Conservation (phyloP, 2,329 filamentous ascomycete genomes). For the Claviceps purpurea region DNA sequence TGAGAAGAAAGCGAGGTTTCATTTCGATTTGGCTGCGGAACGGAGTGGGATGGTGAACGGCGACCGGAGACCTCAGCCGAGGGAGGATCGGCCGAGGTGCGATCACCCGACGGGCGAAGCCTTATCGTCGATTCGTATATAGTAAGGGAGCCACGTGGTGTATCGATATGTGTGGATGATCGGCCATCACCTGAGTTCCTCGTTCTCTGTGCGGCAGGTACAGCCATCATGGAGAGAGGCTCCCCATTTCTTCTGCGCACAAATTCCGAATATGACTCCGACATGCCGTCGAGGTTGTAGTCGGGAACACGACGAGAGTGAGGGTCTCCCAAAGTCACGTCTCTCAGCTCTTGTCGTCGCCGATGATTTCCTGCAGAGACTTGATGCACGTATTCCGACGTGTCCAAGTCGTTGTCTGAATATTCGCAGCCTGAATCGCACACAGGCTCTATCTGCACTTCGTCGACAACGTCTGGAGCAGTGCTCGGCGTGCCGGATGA, state of each 20-base stretch:
- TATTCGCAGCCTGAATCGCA: conserved; percentile 42
- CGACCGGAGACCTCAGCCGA: background rate
- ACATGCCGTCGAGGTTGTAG: conserved; percentile 8
- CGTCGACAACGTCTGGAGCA: conserved; percentile 23
- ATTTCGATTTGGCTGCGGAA: background rate
- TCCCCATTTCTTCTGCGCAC: background rate
- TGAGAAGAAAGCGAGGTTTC: background rate
- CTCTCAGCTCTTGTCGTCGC: conserved; percentile 3
- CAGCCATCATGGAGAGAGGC: background rate
- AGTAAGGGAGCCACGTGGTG: conserved; percentile 1
- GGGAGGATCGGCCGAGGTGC: too few species aligned
- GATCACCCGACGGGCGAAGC: background rate
- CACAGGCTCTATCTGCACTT: conserved; percentile 23
- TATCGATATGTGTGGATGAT: conserved; percentile 1
- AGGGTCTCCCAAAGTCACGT: background rate
- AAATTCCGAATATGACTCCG: conserved; percentile 2
- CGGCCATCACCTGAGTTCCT: background rate
- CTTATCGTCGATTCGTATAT: conserved; percentile 5
- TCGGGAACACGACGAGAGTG: conserved; percentile 8
- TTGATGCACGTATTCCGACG: conserved; percentile 29
- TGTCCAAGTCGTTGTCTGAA: conserved; percentile 42
- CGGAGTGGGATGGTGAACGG: background rate
- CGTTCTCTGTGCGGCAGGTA: background rate
- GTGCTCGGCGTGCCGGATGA: conserved; percentile 29
- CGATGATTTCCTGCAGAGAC: conserved; percentile 7